Evolutionary conservation across 1,139 yeast genomes (phyloP), one percentile per base, ranked within the genome.

Genomic region (Blastobotrys elegans): DNA sequence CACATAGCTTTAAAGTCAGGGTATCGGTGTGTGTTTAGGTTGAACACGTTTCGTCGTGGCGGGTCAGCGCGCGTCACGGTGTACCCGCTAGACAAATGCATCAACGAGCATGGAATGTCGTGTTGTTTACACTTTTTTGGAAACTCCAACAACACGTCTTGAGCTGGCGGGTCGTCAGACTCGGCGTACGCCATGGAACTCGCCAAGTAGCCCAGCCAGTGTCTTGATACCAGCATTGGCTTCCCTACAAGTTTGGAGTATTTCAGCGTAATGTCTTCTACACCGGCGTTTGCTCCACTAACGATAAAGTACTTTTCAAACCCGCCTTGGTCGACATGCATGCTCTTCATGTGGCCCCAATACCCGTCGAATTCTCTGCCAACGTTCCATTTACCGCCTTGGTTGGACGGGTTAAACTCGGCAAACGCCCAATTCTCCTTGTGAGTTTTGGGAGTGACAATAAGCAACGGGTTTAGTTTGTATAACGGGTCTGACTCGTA

Each of bases 31-130:
- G 11, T 18, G 16, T 33, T 33, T 18, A 33, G 11, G 13, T 17
- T 10, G 21, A 33, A 33, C 21, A 14, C 36, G 16, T 10, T 33
- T 7, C 16, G 36, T 5, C 36, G 18, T 11, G 20, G 22, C 4
- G 16, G 13, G 11, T 10, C 20, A 14, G 11, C 20, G 5, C 13
- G 16, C 5, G 32, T 30, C 5, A n/a, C n/a, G 13, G 16, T 13
- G 13, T 33, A 33, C 16, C 36, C 36, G 13, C 36, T 33, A 10
- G 36, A 33, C 36, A 33, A 13, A 21, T 33, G 36, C 36, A 33
- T 33, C 13, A 14, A 18, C 20, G 36, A 33, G 22, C 36, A 33
- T 14, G 36, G 36, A 13, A 33, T 33, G 16, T 33, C 36, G 13
- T 33, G 16, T 21, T 33, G 6, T 5, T 5, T 7, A 13, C 36